Conservation (phyloP, 495 filamentous ascomycete species). For the Acidiella bohemica region DNA sequence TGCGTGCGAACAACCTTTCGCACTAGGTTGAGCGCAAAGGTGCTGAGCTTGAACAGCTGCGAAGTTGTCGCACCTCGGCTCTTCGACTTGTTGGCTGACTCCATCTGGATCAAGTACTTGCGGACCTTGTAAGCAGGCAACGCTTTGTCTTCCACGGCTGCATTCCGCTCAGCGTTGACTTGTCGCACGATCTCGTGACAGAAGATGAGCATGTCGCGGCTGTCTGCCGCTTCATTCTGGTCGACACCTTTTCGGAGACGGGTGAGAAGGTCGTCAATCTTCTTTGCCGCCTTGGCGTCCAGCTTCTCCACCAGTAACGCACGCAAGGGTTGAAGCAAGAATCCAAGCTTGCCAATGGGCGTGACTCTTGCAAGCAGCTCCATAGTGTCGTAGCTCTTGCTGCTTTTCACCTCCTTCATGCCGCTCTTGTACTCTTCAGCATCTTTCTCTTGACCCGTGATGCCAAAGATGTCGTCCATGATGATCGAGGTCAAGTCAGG, state of each 20-base stretch:
- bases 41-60: conserved; percentile 67
- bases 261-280: conserved; percentile 79
- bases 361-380: conserved; percentile 74
- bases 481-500: conserved; percentile 62
- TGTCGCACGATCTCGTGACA: conserved; percentile 87
- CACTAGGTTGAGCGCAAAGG: conserved; percentile 76
- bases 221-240: conserved; percentile 60
- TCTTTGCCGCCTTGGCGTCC: conserved; percentile 60
- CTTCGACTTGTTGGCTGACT: conserved; percentile 55
- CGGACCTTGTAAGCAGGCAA: conserved; percentile 43
- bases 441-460: conserved; percentile 94
- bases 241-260: conserved; percentile 72
- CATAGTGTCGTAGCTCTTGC: conserved; percentile 96
- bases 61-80: conserved; percentile 53
- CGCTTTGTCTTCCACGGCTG: conserved; percentile 25
- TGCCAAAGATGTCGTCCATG: conserved; percentile 96
- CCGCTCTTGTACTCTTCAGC: conserved; percentile 87
- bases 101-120: conserved; percentile 62
- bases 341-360: conserved; percentile 56
- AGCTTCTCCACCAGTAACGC: conserved; percentile 68
- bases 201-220: conserved; percentile 70
- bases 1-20: conserved; percentile 70
- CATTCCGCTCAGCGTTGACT: conserved; percentile 47
- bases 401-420: conserved; percentile 96
- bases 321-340: conserved; percentile 64